phyloP scores from a whole-genome alignment of 352 stramenopile species.

The Aphanomyces cochlioides region DNA sequence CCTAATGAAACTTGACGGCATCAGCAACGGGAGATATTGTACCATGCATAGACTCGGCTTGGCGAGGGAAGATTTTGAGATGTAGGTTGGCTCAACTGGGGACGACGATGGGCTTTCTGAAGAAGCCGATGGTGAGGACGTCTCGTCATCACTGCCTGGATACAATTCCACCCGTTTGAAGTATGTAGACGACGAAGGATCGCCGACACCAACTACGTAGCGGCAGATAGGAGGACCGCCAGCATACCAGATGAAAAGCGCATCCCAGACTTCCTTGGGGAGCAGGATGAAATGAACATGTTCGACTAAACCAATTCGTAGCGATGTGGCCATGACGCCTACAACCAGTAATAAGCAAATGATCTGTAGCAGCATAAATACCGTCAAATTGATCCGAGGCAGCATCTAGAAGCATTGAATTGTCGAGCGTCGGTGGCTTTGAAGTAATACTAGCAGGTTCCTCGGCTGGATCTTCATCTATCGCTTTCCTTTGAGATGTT shows the following conservation, averaged over 20 bases:
- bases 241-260: constrained; percentile 53
- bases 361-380: no score
- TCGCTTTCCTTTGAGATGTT: constrained; percentile 34
- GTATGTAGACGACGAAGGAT: constrained; percentile 32
- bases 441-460: constrained; percentile 13
- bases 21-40: not conserved
- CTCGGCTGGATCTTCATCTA: constrained; percentile 56
- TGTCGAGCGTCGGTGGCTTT: constrained; percentile 23
- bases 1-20: constrained; percentile 3
- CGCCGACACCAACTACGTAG: constrained; percentile 66
- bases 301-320: constrained; percentile 54
- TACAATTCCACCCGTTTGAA: constrained; percentile 80
- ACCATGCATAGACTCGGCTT: constrained; percentile 20
- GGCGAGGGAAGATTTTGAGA: not conserved
- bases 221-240: constrained; percentile 66
- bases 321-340: not conserved
- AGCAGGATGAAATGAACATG: constrained; percentile 71
- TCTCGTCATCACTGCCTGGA: constrained; percentile 34
- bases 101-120: no score
- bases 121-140: not conserved
- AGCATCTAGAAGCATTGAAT: constrained; percentile 16
- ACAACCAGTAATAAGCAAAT: not conserved
- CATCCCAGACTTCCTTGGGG: constrained; percentile 74
- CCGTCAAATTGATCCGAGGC: constrained; percentile 1
- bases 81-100: no score